Base-by-base conservation (phyloP, 2,329 filamentous ascomycete species). In the Nemania abortiva region DNA sequence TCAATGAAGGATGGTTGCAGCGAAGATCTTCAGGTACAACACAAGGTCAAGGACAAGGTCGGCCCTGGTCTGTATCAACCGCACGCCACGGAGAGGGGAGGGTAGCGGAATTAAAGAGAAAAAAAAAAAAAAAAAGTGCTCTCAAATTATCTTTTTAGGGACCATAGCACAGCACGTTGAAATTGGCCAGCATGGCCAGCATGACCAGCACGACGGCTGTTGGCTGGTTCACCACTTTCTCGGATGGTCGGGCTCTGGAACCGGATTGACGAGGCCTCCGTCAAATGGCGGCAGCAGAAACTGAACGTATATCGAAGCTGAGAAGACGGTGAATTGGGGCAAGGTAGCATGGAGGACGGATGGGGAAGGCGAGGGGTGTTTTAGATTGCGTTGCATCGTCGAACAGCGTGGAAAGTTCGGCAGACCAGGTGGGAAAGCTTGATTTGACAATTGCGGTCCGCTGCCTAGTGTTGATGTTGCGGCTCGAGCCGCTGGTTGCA, bases 1-100 rank as follows among this genome's bases (percentile, higher is more conserved):
- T 29, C 64, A 70, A 60, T 58, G 62, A 66, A 65, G 68, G 65
- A 39, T 68, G 71, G 67, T 72, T 74, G 71, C 73, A 77, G 73
- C 58, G 70, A 74, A 73, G 75, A 78, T 77, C 74, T 76, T 75
- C 73, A 77, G 74, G 75, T 64, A 76, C 73, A 67, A 65, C 69
- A 73, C 42, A 66, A 62, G 37, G 9, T 54, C 61, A 57, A 45
- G 53, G 63, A 20, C 70, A 39, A 39, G 54, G 54, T 22, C 54
- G 37, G 54, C 34, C 54, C 54, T 57, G 42, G 37, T 42, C 9
- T 27, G 7, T 3, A 18, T 42, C 29, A 9, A 18, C 18, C 24
- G 18, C 31, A n/a, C 24, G n/a, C 13, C 22, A 10, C 29, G 22
- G 55, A 3, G 15, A 57, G 18, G 29, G 27, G 52, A 11, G 10